phyloP scores from a whole-genome alignment of 345 rosid genomes.

The Carallia brachiata region DNA sequence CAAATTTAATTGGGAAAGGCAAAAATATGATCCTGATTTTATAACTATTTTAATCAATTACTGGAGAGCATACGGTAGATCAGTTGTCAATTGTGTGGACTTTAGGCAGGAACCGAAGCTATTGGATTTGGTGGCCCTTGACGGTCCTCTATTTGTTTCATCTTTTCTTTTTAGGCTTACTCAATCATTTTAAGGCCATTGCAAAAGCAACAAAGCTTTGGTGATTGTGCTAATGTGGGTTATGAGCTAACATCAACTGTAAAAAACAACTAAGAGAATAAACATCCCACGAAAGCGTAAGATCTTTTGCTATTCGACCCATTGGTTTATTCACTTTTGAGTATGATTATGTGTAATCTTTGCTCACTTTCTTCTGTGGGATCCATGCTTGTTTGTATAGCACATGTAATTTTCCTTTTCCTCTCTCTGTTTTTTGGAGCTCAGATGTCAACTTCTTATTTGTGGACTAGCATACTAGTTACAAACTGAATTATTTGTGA shows the following conservation, averaged over 20 bases:
- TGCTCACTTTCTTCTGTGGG: background rate
- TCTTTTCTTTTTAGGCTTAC: background rate
- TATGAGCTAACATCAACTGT: conserved; percentile 16
- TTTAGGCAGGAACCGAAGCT: too few species aligned
- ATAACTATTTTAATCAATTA: too few species aligned
- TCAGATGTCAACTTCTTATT: too few species aligned
- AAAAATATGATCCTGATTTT: too few species aligned
- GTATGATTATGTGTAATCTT: background rate
- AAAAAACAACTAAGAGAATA: conserved; percentile 6
- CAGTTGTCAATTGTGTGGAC: too few species aligned
- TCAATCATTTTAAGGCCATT: conserved; percentile 3
- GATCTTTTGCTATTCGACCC: background rate
- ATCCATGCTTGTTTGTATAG: background rate
- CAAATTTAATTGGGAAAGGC: too few species aligned
- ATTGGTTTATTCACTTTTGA: background rate
- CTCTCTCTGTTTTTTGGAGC: too few species aligned
- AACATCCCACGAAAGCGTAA: background rate
- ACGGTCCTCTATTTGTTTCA: background rate
- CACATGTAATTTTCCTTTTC: too few species aligned
- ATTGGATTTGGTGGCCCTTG: background rate
- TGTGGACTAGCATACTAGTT: too few species aligned
- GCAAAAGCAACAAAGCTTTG: conserved; percentile 9
- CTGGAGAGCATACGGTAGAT: too few species aligned
- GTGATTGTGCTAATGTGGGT: conserved; percentile 2
- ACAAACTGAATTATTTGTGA: too few species aligned